Evolutionary conservation across 768 basidiomycete species (phyloP), one percentile per base, ranked within the genome.

Genomic region (Suillus alpinus): DNA sequence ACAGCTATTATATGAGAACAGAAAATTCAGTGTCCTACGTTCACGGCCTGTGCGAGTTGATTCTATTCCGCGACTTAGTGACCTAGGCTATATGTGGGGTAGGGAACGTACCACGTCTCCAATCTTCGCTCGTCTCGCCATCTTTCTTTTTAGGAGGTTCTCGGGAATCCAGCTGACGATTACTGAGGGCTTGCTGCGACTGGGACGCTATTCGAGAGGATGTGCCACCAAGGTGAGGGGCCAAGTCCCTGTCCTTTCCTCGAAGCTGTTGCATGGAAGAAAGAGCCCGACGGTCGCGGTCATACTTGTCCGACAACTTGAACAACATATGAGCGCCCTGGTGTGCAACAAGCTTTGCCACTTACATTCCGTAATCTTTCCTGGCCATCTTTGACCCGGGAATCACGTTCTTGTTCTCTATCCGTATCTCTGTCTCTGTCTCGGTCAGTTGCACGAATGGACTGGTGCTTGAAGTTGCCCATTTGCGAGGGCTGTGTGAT

Each of bases 391-490:
- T 86, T 88, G 65, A 91, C 88, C 64, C 86, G 74, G 23, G 80
- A 77, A 68, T 91, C 81, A 7, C 81, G 80, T 55, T 83, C 83
- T 57, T 78, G 75, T 32, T 82, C 81, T 59, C 73, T 76, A 60
- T 81, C 87, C 8, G 72, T 69, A 26, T 85, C 73, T 58, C 67
- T 70, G 49, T 76, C 84, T 53, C 81, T 76, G 58, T 82, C 81
- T 41, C 87, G 82, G 71, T 91, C 89, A 46, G 77, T 80, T 16
- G 83, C 78, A 57, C 91, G 89, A 66, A 88, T 75, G 12, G 92
- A 91, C 66, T 94, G 92, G 68, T 94, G 92, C 70, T 92, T 91
- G 74, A 94, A 94, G 70, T 92, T 93, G 52, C 92, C 92, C 92
- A 94, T 94, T 76, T 94, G 92, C 39, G 92, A 91, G 31, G 91